phyloP scores from a whole-genome alignment of 208 protist genomes.

The Crithidia bombi region DNA sequence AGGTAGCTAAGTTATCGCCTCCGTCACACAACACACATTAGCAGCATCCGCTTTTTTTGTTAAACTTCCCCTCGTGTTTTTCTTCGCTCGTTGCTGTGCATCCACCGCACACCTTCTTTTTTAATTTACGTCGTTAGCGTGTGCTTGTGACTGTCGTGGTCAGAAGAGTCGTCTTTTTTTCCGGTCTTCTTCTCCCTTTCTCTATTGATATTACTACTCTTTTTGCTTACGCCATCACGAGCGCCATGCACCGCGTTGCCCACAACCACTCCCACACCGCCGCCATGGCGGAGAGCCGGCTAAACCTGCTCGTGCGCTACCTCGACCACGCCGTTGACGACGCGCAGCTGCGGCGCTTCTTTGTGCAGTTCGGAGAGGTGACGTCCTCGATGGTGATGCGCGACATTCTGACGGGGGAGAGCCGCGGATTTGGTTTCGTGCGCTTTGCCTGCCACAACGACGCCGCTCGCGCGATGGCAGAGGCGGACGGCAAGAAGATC shows the following conservation, averaged over 20 bases:
- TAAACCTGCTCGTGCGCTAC: slow-evolving; percentile 51
- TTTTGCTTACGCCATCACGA: no score
- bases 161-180: no score
- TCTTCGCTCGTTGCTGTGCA: neutral
- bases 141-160: no score
- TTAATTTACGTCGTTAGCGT: no score
- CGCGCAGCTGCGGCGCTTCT: slow-evolving; percentile 31
- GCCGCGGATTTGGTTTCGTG: slow-evolving; percentile 49
- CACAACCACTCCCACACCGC: neutral
- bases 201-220: neutral
- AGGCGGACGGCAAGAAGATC: slow-evolving; percentile 14
- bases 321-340: slow-evolving; percentile 45
- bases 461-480: slow-evolving; percentile 26
- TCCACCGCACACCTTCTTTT: neutral
- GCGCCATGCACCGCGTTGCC: no score
- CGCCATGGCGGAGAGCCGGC: slow-evolving; percentile 2
- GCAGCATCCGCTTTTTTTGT: slow-evolving; percentile 1
- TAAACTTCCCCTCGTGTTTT: neutral
- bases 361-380: slow-evolving; percentile 44
- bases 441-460: slow-evolving; percentile 29
- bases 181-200: neutral
- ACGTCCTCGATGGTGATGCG: slow-evolving; percentile 51
- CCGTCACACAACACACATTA: no score
- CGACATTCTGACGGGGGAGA: slow-evolving; percentile 53
- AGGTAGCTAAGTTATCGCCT: no score